Conservation (phyloP, 2,329 filamentous ascomycete genomes). For the Fusarium decemcellulare region DNA sequence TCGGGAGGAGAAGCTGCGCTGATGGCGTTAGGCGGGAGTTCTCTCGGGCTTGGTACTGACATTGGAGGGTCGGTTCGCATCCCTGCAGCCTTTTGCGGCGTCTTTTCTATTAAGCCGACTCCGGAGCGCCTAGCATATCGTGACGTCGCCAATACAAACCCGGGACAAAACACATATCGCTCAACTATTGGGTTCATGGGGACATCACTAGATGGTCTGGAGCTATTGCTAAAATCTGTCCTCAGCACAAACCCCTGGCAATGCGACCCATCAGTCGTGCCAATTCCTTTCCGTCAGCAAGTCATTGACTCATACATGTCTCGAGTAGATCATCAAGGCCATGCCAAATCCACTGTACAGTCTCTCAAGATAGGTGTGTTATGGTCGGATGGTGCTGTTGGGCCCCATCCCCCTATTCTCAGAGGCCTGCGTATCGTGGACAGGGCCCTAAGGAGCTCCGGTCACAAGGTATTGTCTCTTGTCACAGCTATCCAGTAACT, state of each 20-base stretch:
- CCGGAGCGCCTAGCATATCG: constrained; percentile 38
- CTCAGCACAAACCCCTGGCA: constrained; percentile 75
- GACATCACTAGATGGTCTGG: constrained; percentile 67
- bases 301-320: constrained; percentile 56
- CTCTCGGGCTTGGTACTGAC: constrained; percentile 54
- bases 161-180: constrained; percentile 73
- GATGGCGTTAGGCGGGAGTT: constrained; percentile 49
- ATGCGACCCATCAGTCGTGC: constrained; percentile 74
- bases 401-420: constrained; percentile 69
- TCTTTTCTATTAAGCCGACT: constrained; percentile 39
- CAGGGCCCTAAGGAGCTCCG: constrained; percentile 1
- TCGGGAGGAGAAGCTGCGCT: constrained; percentile 56
- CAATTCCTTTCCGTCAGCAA: constrained; percentile 75
- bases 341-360: constrained; percentile 11
- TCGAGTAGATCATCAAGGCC: constrained; percentile 30
- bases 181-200: constrained; percentile 76
- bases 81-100: constrained; percentile 48
- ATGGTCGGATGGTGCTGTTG: constrained; percentile 63
- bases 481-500: too few relatives aligned
- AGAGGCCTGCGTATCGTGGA: constrained; percentile 47
- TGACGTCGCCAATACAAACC: constrained; percentile 44
- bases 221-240: constrained; percentile 68
- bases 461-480: constrained; percentile 57
- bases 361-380: constrained; percentile 69
- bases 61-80: constrained; percentile 52